Conservation (phyloP, 1,139 yeast species). For the Kodamaea plutei region DNA sequence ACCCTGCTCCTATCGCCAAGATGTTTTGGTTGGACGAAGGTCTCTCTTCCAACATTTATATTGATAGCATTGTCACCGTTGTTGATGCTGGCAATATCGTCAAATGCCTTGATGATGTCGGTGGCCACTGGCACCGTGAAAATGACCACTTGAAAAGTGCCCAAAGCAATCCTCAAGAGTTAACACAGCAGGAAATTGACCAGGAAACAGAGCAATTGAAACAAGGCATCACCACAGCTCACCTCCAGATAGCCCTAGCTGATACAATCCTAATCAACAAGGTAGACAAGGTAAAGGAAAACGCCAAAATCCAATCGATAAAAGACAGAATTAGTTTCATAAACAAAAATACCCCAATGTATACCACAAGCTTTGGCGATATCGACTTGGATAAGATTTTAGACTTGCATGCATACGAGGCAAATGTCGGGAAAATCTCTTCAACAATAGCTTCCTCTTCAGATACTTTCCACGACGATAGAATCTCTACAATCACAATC, state of each 20-base stretch:
- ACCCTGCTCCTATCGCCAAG: slow-evolving; percentile 92
- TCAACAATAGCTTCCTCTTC: slow-evolving; percentile 14
- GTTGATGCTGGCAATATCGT: slow-evolving; percentile 72
- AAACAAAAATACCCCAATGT: slow-evolving; percentile 65
- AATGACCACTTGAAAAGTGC: slow-evolving; percentile 24
- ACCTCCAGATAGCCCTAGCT: slow-evolving; percentile 85
- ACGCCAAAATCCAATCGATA: slow-evolving; percentile 19
- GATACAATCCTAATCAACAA: slow-evolving; percentile 80
- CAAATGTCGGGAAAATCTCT: slow-evolving; percentile 28
- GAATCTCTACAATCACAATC: slow-evolving; percentile 62
- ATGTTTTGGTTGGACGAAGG: slow-evolving; percentile 98
- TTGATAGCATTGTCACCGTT: slow-evolving; percentile 93
- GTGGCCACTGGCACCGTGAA: slow-evolving; percentile 59
- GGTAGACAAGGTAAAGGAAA: slow-evolving; percentile 45
- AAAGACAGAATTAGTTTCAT: slow-evolving; percentile 47
- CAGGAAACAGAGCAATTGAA: slow-evolving; percentile 25
- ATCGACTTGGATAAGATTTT: slow-evolving; percentile 57
- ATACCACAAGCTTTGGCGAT: slow-evolving; percentile 69
- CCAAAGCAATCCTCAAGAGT: slow-evolving; percentile 21
- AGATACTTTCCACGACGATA: slow-evolving; percentile 37
- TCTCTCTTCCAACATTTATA: slow-evolving; percentile 72
- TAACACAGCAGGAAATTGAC: slow-evolving; percentile 32
- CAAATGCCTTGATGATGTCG: slow-evolving; percentile 65
- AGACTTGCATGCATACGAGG: slow-evolving; percentile 79
- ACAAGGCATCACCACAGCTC: slow-evolving; percentile 74